Conservation (phyloP, 305 asterid species). For the Ilex paraguariensis region DNA sequence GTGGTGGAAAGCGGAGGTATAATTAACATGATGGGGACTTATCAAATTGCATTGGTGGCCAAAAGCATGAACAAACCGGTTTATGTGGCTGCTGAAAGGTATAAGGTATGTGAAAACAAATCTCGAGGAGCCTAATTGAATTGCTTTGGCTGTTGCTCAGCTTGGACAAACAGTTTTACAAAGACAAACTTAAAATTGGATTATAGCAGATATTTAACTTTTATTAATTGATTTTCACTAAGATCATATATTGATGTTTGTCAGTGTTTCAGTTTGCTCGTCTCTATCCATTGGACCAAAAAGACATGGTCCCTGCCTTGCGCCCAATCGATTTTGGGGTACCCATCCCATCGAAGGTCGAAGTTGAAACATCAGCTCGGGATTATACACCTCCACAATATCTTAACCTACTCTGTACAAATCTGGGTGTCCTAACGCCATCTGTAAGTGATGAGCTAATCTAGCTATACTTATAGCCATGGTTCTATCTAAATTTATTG, state of each 20-base stretch:
- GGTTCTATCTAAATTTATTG: not conserved
- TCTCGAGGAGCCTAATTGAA: not conserved
- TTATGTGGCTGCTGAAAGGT: constrained; percentile 91
- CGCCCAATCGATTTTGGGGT: constrained; percentile 90
- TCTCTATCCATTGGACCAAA: constrained; percentile 76
- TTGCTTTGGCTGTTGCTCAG: no score
- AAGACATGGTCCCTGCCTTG: constrained; percentile 85
- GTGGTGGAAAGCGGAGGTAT: constrained; percentile 93
- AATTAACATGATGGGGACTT: constrained; percentile 96
- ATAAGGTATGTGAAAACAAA: constrained; percentile 44
- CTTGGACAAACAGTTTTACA: no score
- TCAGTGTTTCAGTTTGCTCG: constrained; percentile 73
- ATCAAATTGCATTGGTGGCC: constrained; percentile 91
- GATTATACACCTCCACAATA: constrained; percentile 89
- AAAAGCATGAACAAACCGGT: constrained; percentile 95
- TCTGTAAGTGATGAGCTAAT: constrained; percentile 92
- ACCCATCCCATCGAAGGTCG: constrained; percentile 90
- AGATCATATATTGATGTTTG: not conserved
- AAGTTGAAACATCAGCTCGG: constrained; percentile 85
- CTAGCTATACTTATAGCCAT: constrained; percentile 55
- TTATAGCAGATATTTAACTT: no score
- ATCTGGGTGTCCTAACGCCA: constrained; percentile 85
- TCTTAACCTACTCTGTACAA: constrained; percentile 74
- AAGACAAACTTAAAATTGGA: no score
- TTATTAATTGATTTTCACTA: no score